Conservation (phyloP, 805 yeast genomes). For the Vanderwaltozyma tropicalis region DNA sequence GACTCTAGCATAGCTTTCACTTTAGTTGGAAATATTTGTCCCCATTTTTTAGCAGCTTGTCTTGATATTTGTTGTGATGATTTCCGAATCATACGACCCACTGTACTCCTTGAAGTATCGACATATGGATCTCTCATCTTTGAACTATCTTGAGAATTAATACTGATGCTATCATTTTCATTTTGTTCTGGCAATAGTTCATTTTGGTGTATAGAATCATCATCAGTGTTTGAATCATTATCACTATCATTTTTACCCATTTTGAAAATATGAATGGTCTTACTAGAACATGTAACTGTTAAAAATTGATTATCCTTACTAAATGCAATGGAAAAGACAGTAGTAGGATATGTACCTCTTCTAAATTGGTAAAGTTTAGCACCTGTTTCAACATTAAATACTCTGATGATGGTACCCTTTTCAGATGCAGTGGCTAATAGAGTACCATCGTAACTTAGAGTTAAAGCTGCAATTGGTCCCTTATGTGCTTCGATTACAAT, state of each 20-base stretch:
- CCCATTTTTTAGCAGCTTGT: constrained; percentile 79
- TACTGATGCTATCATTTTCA: not conserved
- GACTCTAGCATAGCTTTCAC: constrained; percentile 82
- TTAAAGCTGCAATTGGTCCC: constrained; percentile 51
- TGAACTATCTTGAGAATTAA: not conserved
- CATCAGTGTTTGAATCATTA: not conserved
- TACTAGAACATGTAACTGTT: constrained; percentile 80
- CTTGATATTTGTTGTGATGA: constrained; percentile 71
- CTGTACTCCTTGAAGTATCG: constrained; percentile 59
- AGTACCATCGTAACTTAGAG: constrained; percentile 54
- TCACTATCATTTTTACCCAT: constrained; percentile 27
- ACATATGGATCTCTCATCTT: constrained; percentile 39
- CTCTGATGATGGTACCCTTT: constrained; percentile 69
- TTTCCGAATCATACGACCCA: constrained; percentile 64
- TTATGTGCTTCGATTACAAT: constrained; percentile 69
- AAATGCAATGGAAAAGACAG: constrained; percentile 66
- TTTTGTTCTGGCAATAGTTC: not conserved
- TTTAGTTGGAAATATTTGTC: constrained; percentile 68
- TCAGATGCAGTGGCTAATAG: constrained; percentile 65
- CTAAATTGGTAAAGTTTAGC: constrained; percentile 53
- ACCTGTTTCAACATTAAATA: constrained; percentile 55
- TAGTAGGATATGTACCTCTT: constrained; percentile 77
- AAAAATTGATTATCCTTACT: constrained; percentile 58
- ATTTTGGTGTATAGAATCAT: not conserved
- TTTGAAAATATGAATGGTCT: constrained; percentile 86